Conservation (phyloP, 371 early-diverging fungal species). For the Mortierella sp. region DNA sequence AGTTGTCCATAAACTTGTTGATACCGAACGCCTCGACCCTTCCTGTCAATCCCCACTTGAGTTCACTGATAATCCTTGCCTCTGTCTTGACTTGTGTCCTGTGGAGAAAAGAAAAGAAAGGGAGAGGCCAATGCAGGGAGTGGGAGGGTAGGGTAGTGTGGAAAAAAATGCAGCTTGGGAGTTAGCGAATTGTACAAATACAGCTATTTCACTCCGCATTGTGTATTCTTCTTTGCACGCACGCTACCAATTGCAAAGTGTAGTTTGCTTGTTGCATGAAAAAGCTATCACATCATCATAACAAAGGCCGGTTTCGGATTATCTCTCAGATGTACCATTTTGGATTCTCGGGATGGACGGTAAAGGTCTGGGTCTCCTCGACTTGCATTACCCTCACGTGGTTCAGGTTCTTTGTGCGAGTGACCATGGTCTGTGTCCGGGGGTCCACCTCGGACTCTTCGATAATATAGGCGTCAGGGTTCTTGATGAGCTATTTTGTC, state of each 20-base stretch:
- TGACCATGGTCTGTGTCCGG: slow-evolving; percentile 78
- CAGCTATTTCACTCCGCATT: not conserved
- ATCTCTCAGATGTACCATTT: slow-evolving; percentile 54
- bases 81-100: slow-evolving; percentile 86
- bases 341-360: slow-evolving; percentile 67
- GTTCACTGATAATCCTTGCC: slow-evolving; percentile 88
- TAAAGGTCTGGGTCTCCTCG: slow-evolving; percentile 90
- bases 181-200: not conserved
- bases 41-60: slow-evolving; percentile 89
- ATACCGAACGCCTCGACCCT: slow-evolving; percentile 93
- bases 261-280: too few species aligned
- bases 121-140: not conserved
- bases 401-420: slow-evolving; percentile 89
- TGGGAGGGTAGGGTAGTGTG: not conserved
- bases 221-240: not conserved
- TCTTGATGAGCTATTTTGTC: slow-evolving; percentile 77
- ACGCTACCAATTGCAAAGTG: too few species aligned
- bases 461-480: slow-evolving; percentile 83
- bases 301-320: too few species aligned
- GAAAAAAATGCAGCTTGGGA: too few species aligned
- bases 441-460: slow-evolving; percentile 92
- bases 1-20: slow-evolving; percentile 86
- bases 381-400: slow-evolving; percentile 94
- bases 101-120: not conserved
- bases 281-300: slow-evolving; percentile 10